Base-by-base conservation (phyloP, 78 protist genomes). In the Polysphondylium violaceum region DNA sequence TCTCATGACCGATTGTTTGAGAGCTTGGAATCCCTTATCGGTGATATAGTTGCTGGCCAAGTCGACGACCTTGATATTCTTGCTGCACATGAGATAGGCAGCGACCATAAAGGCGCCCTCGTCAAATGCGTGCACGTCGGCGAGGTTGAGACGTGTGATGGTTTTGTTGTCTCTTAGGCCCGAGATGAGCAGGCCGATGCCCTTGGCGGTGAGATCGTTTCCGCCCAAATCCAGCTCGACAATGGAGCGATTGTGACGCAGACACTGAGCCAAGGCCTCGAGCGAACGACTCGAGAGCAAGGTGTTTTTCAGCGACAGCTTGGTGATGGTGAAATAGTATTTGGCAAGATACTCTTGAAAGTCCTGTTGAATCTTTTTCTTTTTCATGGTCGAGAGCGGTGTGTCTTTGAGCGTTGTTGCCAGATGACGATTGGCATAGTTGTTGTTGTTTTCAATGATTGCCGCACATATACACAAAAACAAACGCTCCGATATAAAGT, bases 61-160 rank as follows among this genome's bases (percentile, higher is more conserved):
- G 60, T 81, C 90, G 29, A 81, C 16, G 23, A 41, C 69, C 19
- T n/a, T 38, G 2, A 81, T n/a, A 0, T 67, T 33, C 16, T 81
- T 81, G 16, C 51, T 56, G 4, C 65, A 40, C 47, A 81, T 68
- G 11, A 81, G 53, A 25, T 40, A 81, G 0, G 90, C 77, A 27
- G 79, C 51, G 35, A 81, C 55, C 76, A 81, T 81, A 47, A 81
- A 81, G 25, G 79, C 78, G 41, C 78, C 90, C 58, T 81, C 90
- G 40, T 81, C 90, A 27, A 58, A 69, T n/a, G 90, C 90, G 6
- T 51, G 59, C 17, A 81, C 67, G 69, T 81, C 90, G 38, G 77
- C 31, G 21, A 81, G 58, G 58, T 81, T 81, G 17, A 81, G 43
- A 36, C 90, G 77, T 29, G 90, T 81, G 19, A 81, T 43, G 1